Conservation (phyloP, 2,329 filamentous ascomycete genomes). For the Talaromyces verruculosus region DNA sequence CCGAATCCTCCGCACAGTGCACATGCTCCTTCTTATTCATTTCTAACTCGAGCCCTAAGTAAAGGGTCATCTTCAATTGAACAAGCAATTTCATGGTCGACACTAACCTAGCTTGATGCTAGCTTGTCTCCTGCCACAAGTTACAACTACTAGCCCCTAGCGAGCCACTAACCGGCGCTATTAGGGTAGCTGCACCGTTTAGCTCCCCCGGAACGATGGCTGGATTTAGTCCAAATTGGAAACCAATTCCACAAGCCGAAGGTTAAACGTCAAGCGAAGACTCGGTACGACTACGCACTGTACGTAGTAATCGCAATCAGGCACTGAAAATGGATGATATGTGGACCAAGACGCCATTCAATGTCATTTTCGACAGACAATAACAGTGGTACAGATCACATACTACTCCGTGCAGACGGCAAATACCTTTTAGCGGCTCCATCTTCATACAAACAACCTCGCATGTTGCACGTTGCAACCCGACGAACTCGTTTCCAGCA, state of each 20-base stretch:
- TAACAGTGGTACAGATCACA: neutral
- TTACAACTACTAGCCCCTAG: neutral
- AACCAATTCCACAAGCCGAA: neutral
- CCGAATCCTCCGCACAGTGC: neutral
- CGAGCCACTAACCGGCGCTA: neutral
- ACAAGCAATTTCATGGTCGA: neutral
- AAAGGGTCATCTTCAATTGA: neutral
- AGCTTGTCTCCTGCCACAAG: neutral
- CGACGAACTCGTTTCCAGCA: slow-evolving; percentile 2
- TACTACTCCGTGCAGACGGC: slow-evolving; percentile 8
- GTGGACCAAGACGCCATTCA: neutral
- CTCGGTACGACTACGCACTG: neutral
- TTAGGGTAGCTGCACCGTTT: neutral
- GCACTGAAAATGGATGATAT: neutral
- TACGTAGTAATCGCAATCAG: neutral
- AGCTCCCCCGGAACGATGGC: slow-evolving; percentile 3
- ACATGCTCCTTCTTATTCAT: neutral
- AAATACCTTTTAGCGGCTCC: slow-evolving; percentile 11
- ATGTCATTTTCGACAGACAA: neutral
- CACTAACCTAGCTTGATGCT: neutral
- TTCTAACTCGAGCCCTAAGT: neutral
- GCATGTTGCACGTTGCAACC: neutral
- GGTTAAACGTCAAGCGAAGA: neutral
- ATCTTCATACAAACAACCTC: slow-evolving; percentile 19
- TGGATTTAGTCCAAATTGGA: neutral